Evolutionary conservation across 2,329 filamentous ascomycete genomes (phyloP), one percentile per base, ranked within the genome.

Genomic region (Aspergillus ochraceoroseus): DNA sequence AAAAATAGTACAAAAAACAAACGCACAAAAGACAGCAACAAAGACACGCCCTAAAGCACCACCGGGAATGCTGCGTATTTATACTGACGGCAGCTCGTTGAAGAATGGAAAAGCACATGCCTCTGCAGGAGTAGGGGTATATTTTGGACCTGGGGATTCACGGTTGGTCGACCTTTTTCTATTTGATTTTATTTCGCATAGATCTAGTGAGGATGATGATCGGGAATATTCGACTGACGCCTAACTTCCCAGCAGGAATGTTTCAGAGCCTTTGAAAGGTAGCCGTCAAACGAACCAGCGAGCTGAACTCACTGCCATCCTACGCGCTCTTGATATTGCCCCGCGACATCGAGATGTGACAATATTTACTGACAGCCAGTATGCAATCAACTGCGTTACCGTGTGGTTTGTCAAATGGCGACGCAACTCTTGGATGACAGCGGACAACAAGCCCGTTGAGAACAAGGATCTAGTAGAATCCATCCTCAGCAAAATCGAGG

Each of bases 281-380:
- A 71, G 75, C 11, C 72, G 74, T 7, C 92, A 96, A 66, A 96
- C 92, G 1, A 98, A 98, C 61, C 87, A 96, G 63, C 85, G 92
- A 2, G 92, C 90, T n/a, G 92, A 98, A 68, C 72, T 98, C 43
- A 89, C 85, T 15, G 92, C 88, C 5, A 83, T 96, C 48, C 72
- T 86, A 19, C 83, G 89, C 42, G 89, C 89, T 0, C 73, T 96
- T 14, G 80, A 95, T 56, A 77, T 83, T 31, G 80, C 82, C 2
- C 82, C 85, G 0, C 66, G 76, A 11, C 73, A 82, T 43, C 75
- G 84, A 42, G 72, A 80, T 44, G 76, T 94, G 8, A 75, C 81
- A 41, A 94, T 98, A 51, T 76, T 82, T 59, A 88, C 82, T n/a
- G 92, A 98, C 66, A 92, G 85, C 64, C 81, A 82, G 56, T 96